Base-by-base conservation (phyloP, 257 asterid genomes). In the Oldenlandia corymbosa region DNA sequence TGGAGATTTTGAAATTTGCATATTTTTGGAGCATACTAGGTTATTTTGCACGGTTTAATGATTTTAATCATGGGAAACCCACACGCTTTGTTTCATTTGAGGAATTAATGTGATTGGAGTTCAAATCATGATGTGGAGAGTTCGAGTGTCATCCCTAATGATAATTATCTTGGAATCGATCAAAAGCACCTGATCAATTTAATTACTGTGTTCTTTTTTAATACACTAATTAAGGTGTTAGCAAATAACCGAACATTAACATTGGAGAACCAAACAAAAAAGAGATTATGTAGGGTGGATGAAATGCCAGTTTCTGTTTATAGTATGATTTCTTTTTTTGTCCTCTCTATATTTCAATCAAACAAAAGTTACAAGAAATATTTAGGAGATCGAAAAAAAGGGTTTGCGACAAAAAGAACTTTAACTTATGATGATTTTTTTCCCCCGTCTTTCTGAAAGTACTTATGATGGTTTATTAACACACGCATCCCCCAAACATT, bases 11-110 rank as follows among this genome's bases (percentile, higher is more conserved):
- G 27, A 32, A 41, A 59, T 51, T 59, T 28, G 58, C 51, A 64
- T 64, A 62, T 67, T 34, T 68, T 68, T 68, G 65, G 37, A 50
- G 65, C 28, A 74, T 74, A 68, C 78, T 64, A 74, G 75, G 75
- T 68, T 68, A 55, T 73, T 47, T 51, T 18, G 31, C 18, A 1
- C 28, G 74, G 46, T 39, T 56, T 68, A 73, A 50, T 71, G 56
- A 57, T 56, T 56, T 31, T 30, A 56, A 56, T 60, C 56, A 64
- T 68, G 49, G 60, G 47, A 16, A 74, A 32, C 68, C n/a, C 73
- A 61, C 47, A 61, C 24, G 68, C 57, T 52, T 68, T 53, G 68
- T 36, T 55, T 49, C 18, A 34, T 34, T 36, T 46, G 60, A 54
- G 24, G 41, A 43, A 55, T 34, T 9, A 9, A 4, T 63, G 24